These are phyloP conservation scores for Morella rubra DNA, from an alignment of 306 rosid species.

Conservation along the genomic window DNA sequence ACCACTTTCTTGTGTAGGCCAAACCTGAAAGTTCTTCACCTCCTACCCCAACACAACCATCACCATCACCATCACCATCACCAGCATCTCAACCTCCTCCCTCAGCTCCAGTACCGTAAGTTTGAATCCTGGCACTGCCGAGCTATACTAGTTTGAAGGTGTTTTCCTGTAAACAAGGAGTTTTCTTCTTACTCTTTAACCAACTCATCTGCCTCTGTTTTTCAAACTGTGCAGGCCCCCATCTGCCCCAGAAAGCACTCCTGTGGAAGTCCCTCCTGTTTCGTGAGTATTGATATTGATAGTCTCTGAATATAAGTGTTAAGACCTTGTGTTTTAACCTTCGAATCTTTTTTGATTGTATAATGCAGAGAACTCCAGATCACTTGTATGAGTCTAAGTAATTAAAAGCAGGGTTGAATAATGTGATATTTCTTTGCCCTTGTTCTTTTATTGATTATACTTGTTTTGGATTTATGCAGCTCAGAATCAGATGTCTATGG, in stretches of 20 bases:
- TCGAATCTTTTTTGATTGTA: neutral
- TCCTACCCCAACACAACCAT: conserved; percentile 32
- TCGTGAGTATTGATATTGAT: conserved; percentile 26
- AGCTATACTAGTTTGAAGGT: neutral
- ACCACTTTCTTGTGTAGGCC: conserved; percentile 28
- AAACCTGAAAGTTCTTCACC: conserved; percentile 34
- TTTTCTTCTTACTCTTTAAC: neutral
- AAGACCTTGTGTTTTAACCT: conserved; percentile 1
- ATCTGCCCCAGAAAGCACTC: conserved; percentile 37
- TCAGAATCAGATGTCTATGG: conserved; percentile 50
- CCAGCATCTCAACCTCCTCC: conserved; percentile 40
- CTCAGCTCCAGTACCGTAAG: conserved; percentile 47
- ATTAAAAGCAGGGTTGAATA: neutral
- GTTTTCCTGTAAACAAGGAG: neutral
- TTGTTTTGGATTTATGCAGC: conserved; percentile 33
- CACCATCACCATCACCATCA: too few species aligned
- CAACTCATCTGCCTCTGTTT: conserved; percentile 15
- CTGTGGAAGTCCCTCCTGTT: conserved; percentile 50
- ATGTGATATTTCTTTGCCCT: conserved; percentile 1
- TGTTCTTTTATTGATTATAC: conserved; percentile 2
- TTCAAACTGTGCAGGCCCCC: conserved; percentile 37
- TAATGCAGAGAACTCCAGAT: neutral
- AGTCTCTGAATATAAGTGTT: neutral
- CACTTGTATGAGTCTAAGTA: neutral
- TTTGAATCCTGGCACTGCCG: neutral